phyloP scores from a whole-genome alignment of 805 yeast genomes.

The Myxozyma monticola region DNA sequence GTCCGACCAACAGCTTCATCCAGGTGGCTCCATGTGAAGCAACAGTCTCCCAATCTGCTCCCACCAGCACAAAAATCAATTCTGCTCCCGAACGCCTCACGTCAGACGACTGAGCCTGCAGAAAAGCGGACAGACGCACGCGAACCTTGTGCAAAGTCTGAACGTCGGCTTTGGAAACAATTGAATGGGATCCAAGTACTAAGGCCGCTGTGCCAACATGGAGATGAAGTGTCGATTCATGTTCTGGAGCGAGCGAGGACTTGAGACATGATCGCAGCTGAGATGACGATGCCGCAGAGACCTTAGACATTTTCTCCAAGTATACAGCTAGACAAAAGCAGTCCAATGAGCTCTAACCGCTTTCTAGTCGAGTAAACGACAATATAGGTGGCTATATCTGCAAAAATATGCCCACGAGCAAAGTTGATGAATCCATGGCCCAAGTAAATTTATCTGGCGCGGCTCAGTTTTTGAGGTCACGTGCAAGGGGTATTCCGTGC shows the following conservation, averaged over 20 bases:
- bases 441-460: background rate
- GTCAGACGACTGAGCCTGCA: constrained; percentile 14
- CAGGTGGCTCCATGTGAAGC: constrained; percentile 26
- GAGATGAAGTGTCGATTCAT: constrained; percentile 8
- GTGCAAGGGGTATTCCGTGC: constrained; percentile 7
- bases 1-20: constrained; percentile 18
- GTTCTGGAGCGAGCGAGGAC: constrained; percentile 17
- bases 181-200: constrained; percentile 11
- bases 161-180: constrained; percentile 8
- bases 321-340: too few relatives aligned
- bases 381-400: too few relatives aligned
- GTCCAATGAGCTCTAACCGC: background rate
- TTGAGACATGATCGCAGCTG: constrained; percentile 16
- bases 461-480: constrained; percentile 2
- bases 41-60: constrained; percentile 25
- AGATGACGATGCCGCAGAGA: constrained; percentile 1
- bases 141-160: constrained; percentile 22
- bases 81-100: constrained; percentile 19
- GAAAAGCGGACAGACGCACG: constrained; percentile 23
- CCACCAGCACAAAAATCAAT: constrained; percentile 8
- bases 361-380: too few relatives aligned
- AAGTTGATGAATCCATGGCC: too few relatives aligned
- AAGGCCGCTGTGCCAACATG: constrained; percentile 16
- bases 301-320: too few relatives aligned
- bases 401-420: too few relatives aligned